phyloP scores from a whole-genome alignment of 2,329 filamentous ascomycete genomes.

The Alternaria sp. region DNA sequence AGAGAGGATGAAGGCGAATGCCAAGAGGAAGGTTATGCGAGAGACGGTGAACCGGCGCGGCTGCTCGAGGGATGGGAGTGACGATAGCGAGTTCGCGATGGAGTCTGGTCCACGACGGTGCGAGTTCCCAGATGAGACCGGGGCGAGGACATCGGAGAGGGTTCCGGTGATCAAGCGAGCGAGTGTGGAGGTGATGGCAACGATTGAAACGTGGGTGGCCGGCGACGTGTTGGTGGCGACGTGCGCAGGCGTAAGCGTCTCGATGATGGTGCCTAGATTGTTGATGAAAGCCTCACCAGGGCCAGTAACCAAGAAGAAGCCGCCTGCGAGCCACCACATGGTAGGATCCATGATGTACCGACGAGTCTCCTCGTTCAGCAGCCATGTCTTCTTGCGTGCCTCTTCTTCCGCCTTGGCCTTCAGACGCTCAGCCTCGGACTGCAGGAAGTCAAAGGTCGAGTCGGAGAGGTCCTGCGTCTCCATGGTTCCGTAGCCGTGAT shows the following conservation, averaged over 20 bases:
- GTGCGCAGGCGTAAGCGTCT: slow-evolving; percentile 75
- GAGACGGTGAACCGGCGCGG: slow-evolving; percentile 65
- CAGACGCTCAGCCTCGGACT: slow-evolving; percentile 54
- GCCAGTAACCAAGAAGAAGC: slow-evolving; percentile 91
- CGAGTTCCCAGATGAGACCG: slow-evolving; percentile 59
- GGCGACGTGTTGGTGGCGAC: slow-evolving; percentile 66
- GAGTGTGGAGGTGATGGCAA: slow-evolving; percentile 88
- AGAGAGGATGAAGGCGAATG: slow-evolving; percentile 79
- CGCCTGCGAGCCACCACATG: slow-evolving; percentile 93
- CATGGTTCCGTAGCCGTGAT: slow-evolving; percentile 69
- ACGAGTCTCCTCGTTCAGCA: slow-evolving; percentile 89
- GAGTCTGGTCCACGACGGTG: slow-evolving; percentile 59
- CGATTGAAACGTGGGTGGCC: slow-evolving; percentile 89
- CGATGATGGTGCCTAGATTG: slow-evolving; percentile 92
- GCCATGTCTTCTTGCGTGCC: slow-evolving; percentile 80
- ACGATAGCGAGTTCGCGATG: slow-evolving; percentile 50
- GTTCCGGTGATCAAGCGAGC: slow-evolving; percentile 88
- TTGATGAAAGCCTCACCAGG: slow-evolving; percentile 99
- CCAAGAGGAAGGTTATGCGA: slow-evolving; percentile 78
- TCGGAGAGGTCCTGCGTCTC: slow-evolving; percentile 55
- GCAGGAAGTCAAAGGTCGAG: slow-evolving; percentile 55
- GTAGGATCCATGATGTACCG: slow-evolving; percentile 85
- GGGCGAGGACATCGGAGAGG: slow-evolving; percentile 86
- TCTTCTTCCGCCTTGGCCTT: slow-evolving; percentile 59
- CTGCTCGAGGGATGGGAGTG: slow-evolving; percentile 31